Base-by-base conservation (phyloP, 225 moss, liverwort and hornwort species). In the Marchantia paleacea region DNA sequence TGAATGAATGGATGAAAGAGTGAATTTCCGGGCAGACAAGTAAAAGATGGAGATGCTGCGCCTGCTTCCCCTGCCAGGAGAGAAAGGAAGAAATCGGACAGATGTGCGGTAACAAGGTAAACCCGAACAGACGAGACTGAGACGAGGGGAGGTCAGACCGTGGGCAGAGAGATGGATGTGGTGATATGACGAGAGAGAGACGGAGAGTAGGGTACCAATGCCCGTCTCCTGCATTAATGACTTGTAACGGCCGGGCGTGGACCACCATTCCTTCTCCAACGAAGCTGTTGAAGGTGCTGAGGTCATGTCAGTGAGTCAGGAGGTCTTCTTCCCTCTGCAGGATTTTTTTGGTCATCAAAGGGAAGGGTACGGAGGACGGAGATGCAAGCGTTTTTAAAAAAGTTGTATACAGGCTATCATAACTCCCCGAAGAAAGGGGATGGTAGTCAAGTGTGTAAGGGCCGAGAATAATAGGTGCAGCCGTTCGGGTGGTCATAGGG, bases 171-270 rank as follows among this genome's bases (percentile, higher is more conserved):
- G n/a, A 26, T 30, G n/a, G 26, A 48, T 15, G 69, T 69, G n/a
- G 69, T 31, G n/a, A 69, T 25, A 30, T 15, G 69, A 18, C 25
- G 29, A 69, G 69, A 12, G 74, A 54, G 30, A 11, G 55, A 28
- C 16, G 25, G n/a, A 24, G 15, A 39, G 52, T 54, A 72, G 10
- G 71, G 71, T 72, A 72, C 71, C 71, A n/a, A n/a, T 49, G 50
- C 31, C 70, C 58, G 69, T 24, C 71, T 80, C 69, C 39, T 72
- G 80, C 74, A 81, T 81, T 81, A 65, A 74, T 81, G 52, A 81
- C 81, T 75, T 73, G 81, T 74, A 81, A 81, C 75, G 81, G 75
- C 81, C 73, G 49, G 50, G 81, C 81, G 81, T 81, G 81, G 81
- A 81, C 81, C 81, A 81, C 81, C 73, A 66, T 81, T 65, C 72